Base-by-base conservation (phyloP, 1,284 basidiomycete genomes). In the Naganishia cerealis region DNA sequence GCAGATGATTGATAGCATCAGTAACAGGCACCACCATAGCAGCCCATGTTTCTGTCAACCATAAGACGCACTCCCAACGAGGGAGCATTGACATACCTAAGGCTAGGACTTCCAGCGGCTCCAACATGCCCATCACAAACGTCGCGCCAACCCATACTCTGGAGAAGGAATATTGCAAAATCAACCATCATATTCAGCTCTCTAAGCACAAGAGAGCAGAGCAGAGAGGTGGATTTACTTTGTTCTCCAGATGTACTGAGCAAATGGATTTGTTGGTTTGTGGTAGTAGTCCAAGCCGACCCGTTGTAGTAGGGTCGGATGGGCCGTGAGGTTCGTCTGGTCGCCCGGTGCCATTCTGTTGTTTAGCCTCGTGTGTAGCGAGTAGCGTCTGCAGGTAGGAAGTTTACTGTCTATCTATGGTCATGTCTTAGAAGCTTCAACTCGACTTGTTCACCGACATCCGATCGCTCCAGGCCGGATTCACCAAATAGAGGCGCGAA, bases 71-170 rank as follows among this genome's bases (percentile, higher is more conserved):
- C 7, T 9, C 7, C 46, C 9, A 2, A 33, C 40, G 18, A 13
- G n/a, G 15, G 7, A 38, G 15, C 3, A 38, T 15, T 42, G 13
- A 71, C 80, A 68, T 71, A 81, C 80, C 72, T 48, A 81, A 71
- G 13, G 80, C 69, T 13, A 74, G 69, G 36, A 75, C 76, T 72
- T 81, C 80, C 77, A 77, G 78, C 16, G 75, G 74, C 70, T 81
- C 78, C 67, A 81, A 73, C 78, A 81, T 78, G 21, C 73, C 74
- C 33, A 79, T 71, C 15, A 75, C 77, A 43, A 79, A 76, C 12
- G 76, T 77, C 38, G 75, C 72, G 54, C 78, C 78, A 33, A 80
- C 68, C 67, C 71, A 73, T 29, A 79, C 73, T 56, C 79, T 80
- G 65, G 4, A 18, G 9, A n/a, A 29, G 33, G 29, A 7, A 9